Percentiles rank a stretch among this genome's conserved stretches.
phyloP scores from a whole-genome alignment of 352 stramenopile species.

The Globisporangium parvum region DNA sequence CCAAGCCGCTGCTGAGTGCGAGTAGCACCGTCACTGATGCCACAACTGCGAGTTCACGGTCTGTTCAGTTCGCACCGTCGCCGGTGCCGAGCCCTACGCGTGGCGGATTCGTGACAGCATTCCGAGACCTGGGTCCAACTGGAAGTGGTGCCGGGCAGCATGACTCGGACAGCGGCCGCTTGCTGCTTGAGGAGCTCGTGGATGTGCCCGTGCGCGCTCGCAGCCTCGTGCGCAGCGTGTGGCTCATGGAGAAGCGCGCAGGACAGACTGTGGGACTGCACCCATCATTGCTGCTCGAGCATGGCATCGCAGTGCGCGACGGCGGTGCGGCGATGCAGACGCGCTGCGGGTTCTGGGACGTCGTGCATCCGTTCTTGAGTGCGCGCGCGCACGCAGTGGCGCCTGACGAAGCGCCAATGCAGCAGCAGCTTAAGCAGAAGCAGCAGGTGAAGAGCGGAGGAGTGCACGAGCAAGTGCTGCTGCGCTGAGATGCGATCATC shows the following conservation, averaged over 20 bases:
- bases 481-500: too few relatives aligned
- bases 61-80: slow-evolving; percentile 14
- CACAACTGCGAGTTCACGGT: slow-evolving; percentile 10
- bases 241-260: slow-evolving; percentile 16
- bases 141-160: background rate
- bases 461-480: slow-evolving; percentile 7
- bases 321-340: slow-evolving; percentile 23
- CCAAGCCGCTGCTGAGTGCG: slow-evolving; percentile 8
- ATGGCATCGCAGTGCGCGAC: slow-evolving; percentile 18
- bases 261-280: slow-evolving; percentile 17
- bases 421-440: background rate
- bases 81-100: slow-evolving; percentile 9
- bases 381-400: slow-evolving; percentile 12
- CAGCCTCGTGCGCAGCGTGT: slow-evolving; percentile 21
- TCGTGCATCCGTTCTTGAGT: slow-evolving; percentile 33
- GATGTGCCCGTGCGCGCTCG: slow-evolving; percentile 21
- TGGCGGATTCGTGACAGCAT: too few relatives aligned
- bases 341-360: slow-evolving; percentile 35
- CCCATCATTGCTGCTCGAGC: slow-evolving; percentile 17
- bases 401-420: background rate
- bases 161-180: slow-evolving; percentile 3
- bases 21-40: too few relatives aligned
- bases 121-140: background rate
- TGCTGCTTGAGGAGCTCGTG: slow-evolving; percentile 23
- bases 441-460: background rate